A percentile compares a stretch with the other conserved stretches of the same genome.
Evolutionary conservation across 768 basidiomycete genomes (phyloP).

Genomic region (Leucosporidium yakuticum): DNA sequence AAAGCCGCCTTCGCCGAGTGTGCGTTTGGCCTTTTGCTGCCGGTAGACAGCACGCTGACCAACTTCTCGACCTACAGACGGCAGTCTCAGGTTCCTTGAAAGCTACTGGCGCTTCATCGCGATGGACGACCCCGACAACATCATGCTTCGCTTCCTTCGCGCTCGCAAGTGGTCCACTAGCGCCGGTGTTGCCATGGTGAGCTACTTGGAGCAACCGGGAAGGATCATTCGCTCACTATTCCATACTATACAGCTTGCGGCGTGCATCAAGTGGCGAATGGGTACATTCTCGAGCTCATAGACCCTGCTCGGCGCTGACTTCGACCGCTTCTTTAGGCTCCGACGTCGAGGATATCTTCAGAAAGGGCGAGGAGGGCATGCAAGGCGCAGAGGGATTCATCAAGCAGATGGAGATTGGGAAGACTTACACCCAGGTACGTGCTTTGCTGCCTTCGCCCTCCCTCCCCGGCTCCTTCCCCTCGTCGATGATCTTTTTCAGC

Average conservation of each 20-base stretch:
- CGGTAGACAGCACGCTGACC: neutral
- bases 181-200: constrained; percentile 36
- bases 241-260: constrained; percentile 6
- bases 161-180: constrained; percentile 36
- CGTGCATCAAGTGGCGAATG: constrained; percentile 38
- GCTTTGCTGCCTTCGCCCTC: no score
- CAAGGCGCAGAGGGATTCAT: constrained; percentile 32
- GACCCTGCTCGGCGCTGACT: neutral
- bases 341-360: constrained; percentile 35
- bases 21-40: neutral
- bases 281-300: neutral
- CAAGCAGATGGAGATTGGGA: constrained; percentile 34
- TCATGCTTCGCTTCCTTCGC: constrained; percentile 34
- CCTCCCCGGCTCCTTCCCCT: no score
- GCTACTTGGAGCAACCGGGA: no score
- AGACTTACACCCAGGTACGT: constrained; percentile 28
- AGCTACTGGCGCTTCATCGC: constrained; percentile 33
- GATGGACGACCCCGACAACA: constrained; percentile 34
- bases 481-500: no score
- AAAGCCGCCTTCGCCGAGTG: constrained; percentile 33
- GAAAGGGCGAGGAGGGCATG: constrained; percentile 36
- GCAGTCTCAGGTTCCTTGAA: constrained; percentile 32
- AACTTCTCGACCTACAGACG: constrained; percentile 7
- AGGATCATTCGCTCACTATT: no score
- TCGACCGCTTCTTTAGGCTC: neutral